These are phyloP conservation scores for Phyllosticta paracitricarpa DNA, from an alignment of 2,329 filamentous ascomycete species.

Conservation along the genomic window DNA sequence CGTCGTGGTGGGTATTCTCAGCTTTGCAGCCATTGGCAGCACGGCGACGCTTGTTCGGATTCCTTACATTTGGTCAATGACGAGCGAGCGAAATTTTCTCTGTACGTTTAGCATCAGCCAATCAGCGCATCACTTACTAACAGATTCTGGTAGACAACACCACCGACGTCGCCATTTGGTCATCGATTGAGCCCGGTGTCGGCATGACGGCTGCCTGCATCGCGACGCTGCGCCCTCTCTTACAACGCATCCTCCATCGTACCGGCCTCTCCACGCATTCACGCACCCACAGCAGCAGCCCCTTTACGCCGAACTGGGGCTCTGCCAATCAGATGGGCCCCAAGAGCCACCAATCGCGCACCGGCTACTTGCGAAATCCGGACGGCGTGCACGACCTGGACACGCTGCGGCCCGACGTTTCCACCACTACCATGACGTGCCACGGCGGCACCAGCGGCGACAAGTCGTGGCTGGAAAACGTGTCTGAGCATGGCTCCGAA, in stretches of 20 bases:
- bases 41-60: conserved; percentile 40
- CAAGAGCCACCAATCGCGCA: background rate
- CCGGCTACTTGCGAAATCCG: conserved; percentile 13
- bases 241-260: conserved; percentile 23
- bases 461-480: background rate
- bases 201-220: conserved; percentile 38
- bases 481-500: conserved; percentile 4
- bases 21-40: conserved; percentile 42
- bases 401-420: conserved; percentile 10
- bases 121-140: background rate
- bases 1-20: conserved; percentile 43
- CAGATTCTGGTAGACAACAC: background rate
- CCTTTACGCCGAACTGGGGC: background rate
- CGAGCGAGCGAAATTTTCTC: conserved; percentile 31
- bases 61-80: conserved; percentile 31
- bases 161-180: conserved; percentile 13
- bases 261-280: conserved; percentile 14
- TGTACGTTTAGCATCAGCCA: conserved; percentile 17
- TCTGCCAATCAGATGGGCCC: conserved; percentile 1
- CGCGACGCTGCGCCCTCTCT: conserved; percentile 40
- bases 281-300: background rate
- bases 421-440: conserved; percentile 7
- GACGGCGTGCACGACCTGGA: background rate
- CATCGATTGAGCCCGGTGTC: conserved; percentile 24
- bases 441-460: background rate